Evolutionary conservation across 148 eudicot genomes (phyloP).

Genomic region (Cornus controversa): DNA sequence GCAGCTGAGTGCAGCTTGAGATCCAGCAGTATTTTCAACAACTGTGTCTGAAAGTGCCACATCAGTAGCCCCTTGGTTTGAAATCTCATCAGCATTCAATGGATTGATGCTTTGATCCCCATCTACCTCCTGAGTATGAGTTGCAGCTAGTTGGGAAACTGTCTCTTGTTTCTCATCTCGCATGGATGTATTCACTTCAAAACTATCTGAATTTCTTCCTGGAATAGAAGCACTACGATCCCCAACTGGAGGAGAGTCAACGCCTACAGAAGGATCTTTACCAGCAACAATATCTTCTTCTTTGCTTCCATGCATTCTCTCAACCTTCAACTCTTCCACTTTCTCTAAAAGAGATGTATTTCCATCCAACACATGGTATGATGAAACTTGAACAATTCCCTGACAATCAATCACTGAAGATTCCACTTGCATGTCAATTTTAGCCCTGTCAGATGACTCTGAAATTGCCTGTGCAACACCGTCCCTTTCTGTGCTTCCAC

Average conservation of each 20-base stretch:
- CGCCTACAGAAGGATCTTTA: background rate
- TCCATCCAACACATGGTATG: constrained; percentile 10
- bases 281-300: background rate
- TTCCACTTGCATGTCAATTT: constrained; percentile 7
- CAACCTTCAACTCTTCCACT: constrained; percentile 14
- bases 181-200: background rate
- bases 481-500: constrained; percentile 8
- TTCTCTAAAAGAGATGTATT: background rate
- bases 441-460: constrained; percentile 6
- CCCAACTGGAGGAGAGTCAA: constrained; percentile 6
- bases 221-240: background rate
- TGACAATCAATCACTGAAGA: constrained; percentile 11
- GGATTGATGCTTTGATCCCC: constrained; percentile 13
- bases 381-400: constrained; percentile 9
- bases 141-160: constrained; percentile 4
- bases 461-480: constrained; percentile 8
- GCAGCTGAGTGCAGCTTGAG: constrained; percentile 7
- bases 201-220: background rate
- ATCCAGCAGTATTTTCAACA: background rate
- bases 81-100: constrained; percentile 1
- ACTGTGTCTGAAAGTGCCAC: background rate
- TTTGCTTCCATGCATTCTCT: background rate
- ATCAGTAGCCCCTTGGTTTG: background rate
- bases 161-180: constrained; percentile 13
- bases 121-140: constrained; percentile 2